Percentiles rank a stretch among this genome's conserved stretches.
phyloP scores from a whole-genome alignment of 805 yeast species.

The Yamadazyma sp. region DNA sequence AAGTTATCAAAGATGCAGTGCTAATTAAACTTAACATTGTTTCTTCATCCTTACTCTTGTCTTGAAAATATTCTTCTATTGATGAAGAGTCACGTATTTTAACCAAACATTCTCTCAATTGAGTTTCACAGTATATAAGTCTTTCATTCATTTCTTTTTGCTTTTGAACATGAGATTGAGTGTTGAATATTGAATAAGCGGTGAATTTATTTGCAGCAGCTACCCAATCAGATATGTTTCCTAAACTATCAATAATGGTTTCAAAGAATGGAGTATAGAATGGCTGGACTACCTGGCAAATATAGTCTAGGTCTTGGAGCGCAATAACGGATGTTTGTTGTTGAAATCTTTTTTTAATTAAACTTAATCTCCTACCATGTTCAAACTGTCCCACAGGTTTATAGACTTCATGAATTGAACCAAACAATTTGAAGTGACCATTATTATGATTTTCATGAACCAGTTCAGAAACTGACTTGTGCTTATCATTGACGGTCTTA shows the following conservation, averaged over 20 bases:
- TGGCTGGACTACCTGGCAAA: slow-evolving; percentile 19
- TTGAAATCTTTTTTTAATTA: slow-evolving; percentile 17
- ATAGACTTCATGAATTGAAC: slow-evolving; percentile 25
- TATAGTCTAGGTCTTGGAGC: slow-evolving; percentile 23
- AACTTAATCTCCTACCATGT: slow-evolving; percentile 15
- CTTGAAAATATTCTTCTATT: slow-evolving; percentile 10
- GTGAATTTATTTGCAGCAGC: slow-evolving; percentile 27
- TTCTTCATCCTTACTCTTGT: slow-evolving; percentile 20
- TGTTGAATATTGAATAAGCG: slow-evolving; percentile 14
- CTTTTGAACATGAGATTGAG: slow-evolving; percentile 9
- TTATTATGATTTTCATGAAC: slow-evolving; percentile 2
- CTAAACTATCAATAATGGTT: slow-evolving; percentile 16
- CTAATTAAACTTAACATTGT: slow-evolving; percentile 22
- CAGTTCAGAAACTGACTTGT: slow-evolving; percentile 9
- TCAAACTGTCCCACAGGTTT: slow-evolving; percentile 29
- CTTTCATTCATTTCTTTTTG: slow-evolving; percentile 17
- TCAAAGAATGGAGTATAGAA: slow-evolving; percentile 17
- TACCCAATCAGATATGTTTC: slow-evolving; percentile 22
- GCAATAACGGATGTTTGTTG: slow-evolving; percentile 14
- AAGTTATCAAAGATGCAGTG: slow-evolving; percentile 19
- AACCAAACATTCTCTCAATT: slow-evolving; percentile 7
- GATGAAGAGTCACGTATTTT: slow-evolving; percentile 9
- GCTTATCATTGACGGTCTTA: slow-evolving; percentile 15
- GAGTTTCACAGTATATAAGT: slow-evolving; percentile 10
- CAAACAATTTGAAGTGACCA: slow-evolving; percentile 21